Conservation (phyloP, 83 land plant genomes). For the Isoetes engelmannii region DNA sequence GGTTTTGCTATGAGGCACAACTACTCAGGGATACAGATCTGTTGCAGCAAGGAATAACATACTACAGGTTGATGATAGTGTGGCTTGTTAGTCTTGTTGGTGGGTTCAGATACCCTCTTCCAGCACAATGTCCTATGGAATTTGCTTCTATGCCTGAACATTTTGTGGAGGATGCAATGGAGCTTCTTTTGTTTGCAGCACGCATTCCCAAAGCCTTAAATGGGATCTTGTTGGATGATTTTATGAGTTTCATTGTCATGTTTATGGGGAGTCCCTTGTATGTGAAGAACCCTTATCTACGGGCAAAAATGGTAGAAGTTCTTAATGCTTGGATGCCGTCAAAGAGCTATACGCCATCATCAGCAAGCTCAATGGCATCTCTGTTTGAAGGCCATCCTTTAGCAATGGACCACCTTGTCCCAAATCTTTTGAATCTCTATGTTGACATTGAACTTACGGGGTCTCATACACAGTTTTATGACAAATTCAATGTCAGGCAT, state of each 20-base stretch:
- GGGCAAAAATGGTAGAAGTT: conserved; percentile 99
- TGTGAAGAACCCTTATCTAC: conserved; percentile 81
- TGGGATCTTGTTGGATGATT: conserved; percentile 83
- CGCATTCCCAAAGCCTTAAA: conserved; percentile 83
- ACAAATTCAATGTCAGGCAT: conserved; percentile 93
- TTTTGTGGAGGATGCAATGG: conserved; percentile 93
- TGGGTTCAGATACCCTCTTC: conserved; percentile 88
- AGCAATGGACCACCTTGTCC: conserved; percentile 79
- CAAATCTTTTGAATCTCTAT: conserved; percentile 87
- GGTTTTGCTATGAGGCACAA: conserved; percentile 87
- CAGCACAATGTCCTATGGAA: conserved; percentile 69
- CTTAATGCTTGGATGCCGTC: conserved; percentile 92
- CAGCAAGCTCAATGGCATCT: conserved; percentile 42
- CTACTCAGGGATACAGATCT: conserved; percentile 70
- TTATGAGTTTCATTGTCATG: conserved; percentile 96
- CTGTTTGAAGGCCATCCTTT: conserved; percentile 90
- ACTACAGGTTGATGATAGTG: conserved; percentile 73
- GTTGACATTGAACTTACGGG: conserved; percentile 98
- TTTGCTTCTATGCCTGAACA: conserved; percentile 98
- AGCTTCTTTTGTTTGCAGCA: conserved; percentile 75
- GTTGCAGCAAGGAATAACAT: conserved; percentile 64
- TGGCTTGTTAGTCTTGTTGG: conserved; percentile 85
- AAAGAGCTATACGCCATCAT: conserved; percentile 55
- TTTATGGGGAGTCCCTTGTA: conserved; percentile 95
- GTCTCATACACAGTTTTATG: conserved; percentile 97